Percentiles rank a stretch among this genome's conserved stretches.
Conservation (phyloP, 306 rosid genomes). For the cucumber (Cucumis sativus) region Cucumber_9930_V3 NC_026657.2:16210501-16211000, state of each 20-base stretch:
- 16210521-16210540: not conserved
- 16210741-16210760: slow-evolving; percentile 19
- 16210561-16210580: slow-evolving; percentile 1
- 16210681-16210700: slow-evolving; percentile 8
- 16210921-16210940: not conserved
- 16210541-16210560: not conserved
- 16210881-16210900: not conserved
- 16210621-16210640: slow-evolving; percentile 50
- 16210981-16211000: not conserved
- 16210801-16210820: slow-evolving; percentile 89
- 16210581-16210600: slow-evolving; percentile 47
- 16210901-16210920: not conserved
- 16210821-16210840: slow-evolving; percentile 91
- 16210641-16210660: slow-evolving; percentile 80
- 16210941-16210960: not conserved
- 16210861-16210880: not conserved
- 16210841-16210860: slow-evolving; percentile 18
- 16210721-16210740: not conserved
- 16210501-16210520: not conserved
- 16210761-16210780: slow-evolving; percentile 77
- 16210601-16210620: slow-evolving; percentile 73
- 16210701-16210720: not conserved
- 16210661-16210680: slow-evolving; percentile 90
- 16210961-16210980: not conserved
- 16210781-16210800: slow-evolving; percentile 76